Base-by-base conservation (phyloP, 23 red algal genomes). In the Gracilariopsis chorda region DNA sequence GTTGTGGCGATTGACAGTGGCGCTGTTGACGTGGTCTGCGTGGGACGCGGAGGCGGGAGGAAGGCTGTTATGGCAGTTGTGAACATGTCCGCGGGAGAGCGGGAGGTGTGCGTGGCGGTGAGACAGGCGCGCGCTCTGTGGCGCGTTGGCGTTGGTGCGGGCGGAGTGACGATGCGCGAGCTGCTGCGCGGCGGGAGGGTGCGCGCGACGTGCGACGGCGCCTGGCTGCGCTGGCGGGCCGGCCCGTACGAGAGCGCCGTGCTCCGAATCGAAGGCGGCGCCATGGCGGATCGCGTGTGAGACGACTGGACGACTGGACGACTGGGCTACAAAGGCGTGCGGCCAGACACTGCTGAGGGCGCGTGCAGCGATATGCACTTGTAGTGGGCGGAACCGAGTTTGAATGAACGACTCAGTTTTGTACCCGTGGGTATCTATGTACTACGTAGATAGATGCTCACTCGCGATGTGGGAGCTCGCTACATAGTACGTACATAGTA, bases 21-120 rank as follows among this genome's bases (percentile, higher is more conserved):
- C 5, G 73, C 70, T 60, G 68, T 56, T 30, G 78, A 30, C 21
- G 88, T 84, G 62, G 61, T 84, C 39, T 53, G 62, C 28, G 65
- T 77, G 77, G 78, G 44, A 64, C 76, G 88, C 25, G 76, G 27
- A 3, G 34, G 35, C 17, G 67, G 62, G 67, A 24, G 41, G 40
- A 27, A 19, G 11, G 58, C 79, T 29, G 33, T n/a, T 48, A 0
- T 46, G 32, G 55, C 29, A 16, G 49, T 62, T 48, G 33, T 40
- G 52, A 46, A 24, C 14, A 0, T 9, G 57, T 32, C 25, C 13
- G 13, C n/a, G n/a, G 25, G 57, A 8, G 57, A 69, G 35, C 1
- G 12, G 63, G 13, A 37, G 34, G 63, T 41, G 63, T 37, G 56
- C 56, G 56, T 60, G 7, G 7, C 24, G 3, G 60, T 33, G 60